Evolutionary conservation across 352 stramenopile species (phyloP).

Genomic region (Globisporangium orthogonon): DNA sequence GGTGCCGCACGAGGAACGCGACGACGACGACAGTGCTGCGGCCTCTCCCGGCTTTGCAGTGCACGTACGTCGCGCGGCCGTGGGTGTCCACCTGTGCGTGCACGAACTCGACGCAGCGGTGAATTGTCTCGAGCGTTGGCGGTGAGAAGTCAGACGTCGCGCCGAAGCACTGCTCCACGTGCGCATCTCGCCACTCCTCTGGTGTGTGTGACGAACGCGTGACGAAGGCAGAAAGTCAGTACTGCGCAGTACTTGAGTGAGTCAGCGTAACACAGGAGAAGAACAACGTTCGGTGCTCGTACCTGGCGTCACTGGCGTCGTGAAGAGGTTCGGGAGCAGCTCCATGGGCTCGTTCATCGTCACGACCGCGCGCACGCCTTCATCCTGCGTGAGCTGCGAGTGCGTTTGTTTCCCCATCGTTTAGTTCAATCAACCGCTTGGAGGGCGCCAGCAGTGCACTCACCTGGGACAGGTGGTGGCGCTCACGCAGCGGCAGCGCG

Average conservation of each 20-base stretch:
- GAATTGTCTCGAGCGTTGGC: constrained; percentile 56
- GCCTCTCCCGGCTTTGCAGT: constrained; percentile 76
- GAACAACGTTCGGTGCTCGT: background rate
- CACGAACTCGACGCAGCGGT: constrained; percentile 58
- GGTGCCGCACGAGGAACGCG: constrained; percentile 62
- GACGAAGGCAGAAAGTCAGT: background rate
- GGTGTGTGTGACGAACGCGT: background rate
- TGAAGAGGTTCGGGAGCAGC: constrained; percentile 57
- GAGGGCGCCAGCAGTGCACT: background rate
- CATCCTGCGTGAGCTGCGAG: constrained; percentile 34
- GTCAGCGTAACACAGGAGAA: background rate
- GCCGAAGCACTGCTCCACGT: constrained; percentile 57
- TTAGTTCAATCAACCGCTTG: background rate
- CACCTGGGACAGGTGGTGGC: constrained; percentile 36
- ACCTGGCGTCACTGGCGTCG: constrained; percentile 57
- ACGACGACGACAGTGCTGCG: constrained; percentile 70
- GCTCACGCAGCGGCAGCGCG: constrained; percentile 52
- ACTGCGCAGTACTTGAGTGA: too few relatives aligned
- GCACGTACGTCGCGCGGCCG: constrained; percentile 64
- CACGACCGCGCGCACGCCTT: constrained; percentile 60
- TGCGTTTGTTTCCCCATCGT: background rate
- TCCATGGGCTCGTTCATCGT: constrained; percentile 76
- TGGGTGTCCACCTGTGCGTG: constrained; percentile 45
- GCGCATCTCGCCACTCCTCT: constrained; percentile 48
- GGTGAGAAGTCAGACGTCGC: constrained; percentile 61